phyloP scores from a whole-genome alignment of 176 grass and related monocot species.

The Ensete ventricosum region DNA sequence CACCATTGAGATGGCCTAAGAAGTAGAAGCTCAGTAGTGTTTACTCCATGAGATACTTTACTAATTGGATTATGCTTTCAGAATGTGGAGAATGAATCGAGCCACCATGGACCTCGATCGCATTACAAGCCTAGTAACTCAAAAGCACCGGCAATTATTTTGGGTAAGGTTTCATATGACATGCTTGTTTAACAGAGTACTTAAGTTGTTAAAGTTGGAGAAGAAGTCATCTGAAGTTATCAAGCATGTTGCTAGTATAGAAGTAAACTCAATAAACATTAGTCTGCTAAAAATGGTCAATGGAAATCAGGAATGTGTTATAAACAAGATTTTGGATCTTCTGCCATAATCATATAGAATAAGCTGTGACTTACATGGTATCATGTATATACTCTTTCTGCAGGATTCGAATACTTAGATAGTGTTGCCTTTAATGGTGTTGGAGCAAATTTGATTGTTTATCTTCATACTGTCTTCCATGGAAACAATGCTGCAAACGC shows the following conservation, averaged over 20 bases:
- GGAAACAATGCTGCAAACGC: constrained; percentile 41
- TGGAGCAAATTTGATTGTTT: constrained; percentile 44
- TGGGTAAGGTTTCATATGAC: neutral
- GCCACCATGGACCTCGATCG: neutral
- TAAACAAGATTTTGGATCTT: no score
- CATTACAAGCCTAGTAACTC: constrained; percentile 8
- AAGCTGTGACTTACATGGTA: neutral
- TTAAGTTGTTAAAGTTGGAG: neutral
- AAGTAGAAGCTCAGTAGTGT: neutral
- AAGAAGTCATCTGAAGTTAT: no score
- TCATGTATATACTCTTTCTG: neutral
- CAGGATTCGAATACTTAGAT: constrained; percentile 52
- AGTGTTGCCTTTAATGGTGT: constrained; percentile 48
- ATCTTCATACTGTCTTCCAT: constrained; percentile 41
- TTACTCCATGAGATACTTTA: neutral
- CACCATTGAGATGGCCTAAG: neutral
- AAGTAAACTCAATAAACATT: no score
- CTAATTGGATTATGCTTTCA: neutral
- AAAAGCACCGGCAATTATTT: neutral
- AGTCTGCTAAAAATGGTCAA: no score
- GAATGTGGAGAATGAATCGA: neutral
- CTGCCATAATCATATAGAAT: no score
- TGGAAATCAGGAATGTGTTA: no score
- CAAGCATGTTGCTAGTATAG: no score
- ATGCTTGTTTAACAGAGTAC: neutral